Percentiles rank a stretch among this genome's conserved stretches.
phyloP scores from a whole-genome alignment of 805 yeast species.

The Lachancea dasiensis region DNA sequence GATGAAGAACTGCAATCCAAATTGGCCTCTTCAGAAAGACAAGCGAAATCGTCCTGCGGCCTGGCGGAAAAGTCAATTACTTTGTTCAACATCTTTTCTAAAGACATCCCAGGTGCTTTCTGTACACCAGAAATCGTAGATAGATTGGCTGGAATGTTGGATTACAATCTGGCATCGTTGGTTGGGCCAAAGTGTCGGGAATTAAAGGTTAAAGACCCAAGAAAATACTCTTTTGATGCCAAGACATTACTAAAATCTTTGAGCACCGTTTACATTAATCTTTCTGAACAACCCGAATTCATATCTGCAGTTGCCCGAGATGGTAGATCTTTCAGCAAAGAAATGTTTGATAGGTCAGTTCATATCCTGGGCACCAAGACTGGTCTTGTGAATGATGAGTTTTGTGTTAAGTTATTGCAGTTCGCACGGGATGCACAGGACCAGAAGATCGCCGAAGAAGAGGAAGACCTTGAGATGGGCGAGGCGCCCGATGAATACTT shows the following conservation, averaged over 20 bases:
- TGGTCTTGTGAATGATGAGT: slow-evolving; percentile 48
- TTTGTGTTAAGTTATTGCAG: slow-evolving; percentile 42
- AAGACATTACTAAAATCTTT: slow-evolving; percentile 60
- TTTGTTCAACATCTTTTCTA: slow-evolving; percentile 73
- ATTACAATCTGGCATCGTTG: slow-evolving; percentile 84
- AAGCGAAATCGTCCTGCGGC: slow-evolving; percentile 76
- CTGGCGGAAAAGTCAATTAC: slow-evolving; percentile 77
- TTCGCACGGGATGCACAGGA: slow-evolving; percentile 65
- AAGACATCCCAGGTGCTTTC: slow-evolving; percentile 82
- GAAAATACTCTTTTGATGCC: slow-evolving; percentile 78
- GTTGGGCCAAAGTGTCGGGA: slow-evolving; percentile 94
- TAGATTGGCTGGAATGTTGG: slow-evolving; percentile 90
- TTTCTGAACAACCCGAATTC: slow-evolving; percentile 59
- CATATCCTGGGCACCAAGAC: slow-evolving; percentile 51
- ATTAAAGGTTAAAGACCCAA: slow-evolving; percentile 78
- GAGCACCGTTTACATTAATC: slow-evolving; percentile 68
- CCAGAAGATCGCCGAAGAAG: slow-evolving; percentile 58
- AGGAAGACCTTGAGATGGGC: slow-evolving; percentile 81
- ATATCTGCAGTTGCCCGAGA: slow-evolving; percentile 80
- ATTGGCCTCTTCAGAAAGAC: slow-evolving; percentile 59
- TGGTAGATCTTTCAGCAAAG: slow-evolving; percentile 75
- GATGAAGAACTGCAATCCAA: slow-evolving; percentile 56
- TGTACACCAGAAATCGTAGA: slow-evolving; percentile 86
- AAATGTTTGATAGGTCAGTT: slow-evolving; percentile 64
- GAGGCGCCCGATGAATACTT: slow-evolving; percentile 95